Base-by-base conservation (phyloP, 106 monocot species). In the Xerophyta viscosa region DNA sequence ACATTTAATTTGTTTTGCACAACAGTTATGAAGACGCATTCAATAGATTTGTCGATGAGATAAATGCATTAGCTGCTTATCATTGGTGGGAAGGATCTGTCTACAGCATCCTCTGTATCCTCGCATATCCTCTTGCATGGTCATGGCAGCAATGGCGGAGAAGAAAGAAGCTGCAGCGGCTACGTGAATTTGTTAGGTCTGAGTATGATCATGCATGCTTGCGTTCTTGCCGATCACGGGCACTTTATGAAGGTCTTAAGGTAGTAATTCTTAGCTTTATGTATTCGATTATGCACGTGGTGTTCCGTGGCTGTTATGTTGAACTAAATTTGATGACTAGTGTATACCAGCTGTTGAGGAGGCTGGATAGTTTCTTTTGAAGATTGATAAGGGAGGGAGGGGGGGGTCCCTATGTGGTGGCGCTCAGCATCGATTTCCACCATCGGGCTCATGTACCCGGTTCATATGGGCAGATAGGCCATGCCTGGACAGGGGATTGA, bases 1-100 rank as follows among this genome's bases (percentile, higher is more conserved):
- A 45, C 45, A 42, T 24, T 9, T 12, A 54, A 36, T 20, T 23
- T n/a, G n/a, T 28, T 24, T 52, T 60, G 6, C 2, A 36, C 72
- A 20, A 10, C 85, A 91, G 91, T 44, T 91, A 91, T 60, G 96
- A 98, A 50, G 96, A 98, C 79, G 96, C 89, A 44, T 98, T 82
- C 54, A 90, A 86, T 60, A 74, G 89, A 61, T 98, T 89, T 79
- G 89, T 89, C 56, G 96, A 98, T 68, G 89, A 98, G 64, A 82
- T 98, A 20, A 89, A 98, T 72, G 78, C 76, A 0, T 62, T 98
- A 24, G 82, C 89, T 45, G 61, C 81, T 51, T 98, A 98, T 59
- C 89, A 98, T 37, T 98, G 96, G 96, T 98, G 96, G 96, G 96
- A 98, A 57, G 96, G 96, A 43, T 78, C 96, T 46, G 63, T 86